phyloP scores from a whole-genome alignment of 257 asterid species.

The Rauvolfia tetraphylla region DNA sequence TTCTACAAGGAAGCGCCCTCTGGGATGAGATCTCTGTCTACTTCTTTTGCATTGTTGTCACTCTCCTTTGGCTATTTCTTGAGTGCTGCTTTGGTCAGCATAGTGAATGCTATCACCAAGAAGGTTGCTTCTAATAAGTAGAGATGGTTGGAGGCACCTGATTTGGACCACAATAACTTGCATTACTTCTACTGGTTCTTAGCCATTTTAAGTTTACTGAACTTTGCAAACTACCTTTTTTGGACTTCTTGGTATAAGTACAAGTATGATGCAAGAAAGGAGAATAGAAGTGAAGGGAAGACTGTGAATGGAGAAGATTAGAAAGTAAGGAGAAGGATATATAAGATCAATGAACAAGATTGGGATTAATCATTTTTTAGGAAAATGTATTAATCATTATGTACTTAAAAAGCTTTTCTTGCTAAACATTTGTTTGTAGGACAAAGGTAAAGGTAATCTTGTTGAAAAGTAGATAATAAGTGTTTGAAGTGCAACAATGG shows the following conservation, averaged over 20 bases:
- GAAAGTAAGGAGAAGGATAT: no score
- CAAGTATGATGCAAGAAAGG: slow-evolving; percentile 22
- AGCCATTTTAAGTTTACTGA: slow-evolving; percentile 52
- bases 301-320: no score
- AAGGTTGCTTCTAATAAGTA: slow-evolving; percentile 34
- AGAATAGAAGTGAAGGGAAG: no score
- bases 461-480: no score
- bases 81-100: slow-evolving; percentile 52
- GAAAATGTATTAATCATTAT: no score
- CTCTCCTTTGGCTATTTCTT: slow-evolving; percentile 53
- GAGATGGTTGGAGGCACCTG: slow-evolving; percentile 57
- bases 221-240: slow-evolving; percentile 50
- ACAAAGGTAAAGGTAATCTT: no score
- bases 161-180: slow-evolving; percentile 45
- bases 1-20: slow-evolving; percentile 63
- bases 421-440: no score
- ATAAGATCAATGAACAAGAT: no score
- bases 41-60: slow-evolving; percentile 62
- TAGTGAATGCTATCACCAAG: slow-evolving; percentile 38
- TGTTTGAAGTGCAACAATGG: no score
- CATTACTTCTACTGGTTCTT: slow-evolving; percentile 56
- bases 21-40: slow-evolving; percentile 67
- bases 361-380: no score
- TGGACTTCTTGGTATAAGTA: slow-evolving; percentile 74
- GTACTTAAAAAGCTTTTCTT: no score